Evolutionary conservation across 2,329 filamentous ascomycete species (phyloP), one percentile per base, ranked within the genome.

Genomic region (Aspergillus ibericus): DNA sequence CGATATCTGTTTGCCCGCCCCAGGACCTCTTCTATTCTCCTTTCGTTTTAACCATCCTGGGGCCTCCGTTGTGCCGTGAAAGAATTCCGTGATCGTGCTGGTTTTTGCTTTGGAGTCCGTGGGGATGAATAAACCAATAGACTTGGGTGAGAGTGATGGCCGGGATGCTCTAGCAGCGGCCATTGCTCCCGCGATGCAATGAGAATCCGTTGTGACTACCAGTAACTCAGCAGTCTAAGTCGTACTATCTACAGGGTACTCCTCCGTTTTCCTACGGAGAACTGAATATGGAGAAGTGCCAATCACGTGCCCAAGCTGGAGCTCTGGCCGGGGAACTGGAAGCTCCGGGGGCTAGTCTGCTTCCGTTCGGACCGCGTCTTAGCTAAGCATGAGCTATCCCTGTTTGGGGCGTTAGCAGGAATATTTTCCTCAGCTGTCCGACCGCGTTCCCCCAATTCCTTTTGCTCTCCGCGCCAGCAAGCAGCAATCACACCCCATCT

Each of bases 381-480:
- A 58, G 29, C 32, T 58, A 58, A 58, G 42, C 42, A 15, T 5
- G 5, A 32, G 56, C 56, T 53, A 53, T 29, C 12, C 51, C 46
- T 20, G n/a, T n/a, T 52, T 49, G 50, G 44, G 46, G 34, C 49
- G 27, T 18, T 53, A 50, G 50, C 36, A 42, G 51, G 51, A 53
- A 53, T 50, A 40, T 54, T 58, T 58, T 58, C 51, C 40, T 53
- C 51, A 25, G 36, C 51, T 27, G 51, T 53, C 51, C 51, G 36
- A 32, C 40, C 40, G 18, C 40, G 25, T 40, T 58, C 44, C 50
- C 32, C 52, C 51, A 48, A 40, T 35, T 58, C 47, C 50, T 36
- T 53, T 56, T 40, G 40, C 54, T 53, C 50, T 58, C 49, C 42
- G 42, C 58, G 49, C 58, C 56, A 50, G 51, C 51, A 27, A 29